phyloP scores from a whole-genome alignment of 2,329 filamentous ascomycete species.

The Nemania sp. region DNA sequence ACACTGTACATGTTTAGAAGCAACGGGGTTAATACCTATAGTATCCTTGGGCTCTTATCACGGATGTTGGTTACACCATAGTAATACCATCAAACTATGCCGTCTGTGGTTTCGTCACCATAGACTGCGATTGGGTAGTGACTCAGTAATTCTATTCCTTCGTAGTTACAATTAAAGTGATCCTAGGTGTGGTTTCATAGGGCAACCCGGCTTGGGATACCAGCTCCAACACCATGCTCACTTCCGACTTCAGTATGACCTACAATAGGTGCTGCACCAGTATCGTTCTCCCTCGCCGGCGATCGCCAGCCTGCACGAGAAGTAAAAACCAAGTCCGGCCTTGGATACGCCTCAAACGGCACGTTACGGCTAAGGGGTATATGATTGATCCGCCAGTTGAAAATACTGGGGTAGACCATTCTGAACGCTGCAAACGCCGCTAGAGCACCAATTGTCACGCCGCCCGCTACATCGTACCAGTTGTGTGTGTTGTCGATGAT shows the following conservation, averaged over 20 bases:
- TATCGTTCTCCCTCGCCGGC: background rate
- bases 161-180: background rate
- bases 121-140: background rate
- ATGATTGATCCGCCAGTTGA: constrained; percentile 77
- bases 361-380: constrained; percentile 66
- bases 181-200: background rate
- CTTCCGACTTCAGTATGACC: constrained; percentile 4
- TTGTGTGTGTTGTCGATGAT: constrained; percentile 76
- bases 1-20: background rate
- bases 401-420: constrained; percentile 74
- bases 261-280: background rate
- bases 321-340: constrained; percentile 31
- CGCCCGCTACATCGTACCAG: constrained; percentile 76
- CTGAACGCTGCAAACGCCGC: constrained; percentile 74
- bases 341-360: constrained; percentile 28
- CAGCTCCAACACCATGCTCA: background rate
- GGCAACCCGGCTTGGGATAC: background rate
- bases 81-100: constrained; percentile 17
- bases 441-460: constrained; percentile 71
- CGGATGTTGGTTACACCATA: constrained; percentile 17
- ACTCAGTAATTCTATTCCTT: background rate
- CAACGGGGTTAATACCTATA: background rate
- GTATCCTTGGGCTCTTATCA: background rate
- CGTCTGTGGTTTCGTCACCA: background rate
- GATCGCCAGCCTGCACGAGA: constrained; percentile 35